These are phyloP conservation scores for Silene latifolia DNA, from an alignment of 148 eudicot genomes.

Conservation along the genomic window DNA sequence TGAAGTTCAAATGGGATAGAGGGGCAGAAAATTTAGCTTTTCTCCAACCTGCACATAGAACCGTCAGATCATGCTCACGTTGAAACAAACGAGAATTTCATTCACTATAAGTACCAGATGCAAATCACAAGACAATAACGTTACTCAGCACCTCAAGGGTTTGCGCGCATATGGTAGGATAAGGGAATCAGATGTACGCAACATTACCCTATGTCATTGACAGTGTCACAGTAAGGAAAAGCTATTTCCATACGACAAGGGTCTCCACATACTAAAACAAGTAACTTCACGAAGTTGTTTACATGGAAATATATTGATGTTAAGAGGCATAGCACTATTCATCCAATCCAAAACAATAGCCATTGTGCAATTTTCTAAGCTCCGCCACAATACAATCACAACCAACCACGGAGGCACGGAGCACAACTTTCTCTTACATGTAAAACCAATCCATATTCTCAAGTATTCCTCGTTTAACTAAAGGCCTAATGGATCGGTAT, in stretches of 20 bases:
- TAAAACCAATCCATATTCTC: neutral
- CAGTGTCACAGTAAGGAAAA: neutral
- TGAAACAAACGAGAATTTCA: neutral
- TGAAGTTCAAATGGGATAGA: neutral
- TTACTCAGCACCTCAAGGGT: neutral
- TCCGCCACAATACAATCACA: neutral
- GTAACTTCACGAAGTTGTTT: neutral
- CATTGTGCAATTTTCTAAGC: neutral
- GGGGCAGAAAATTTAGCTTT: neutral
- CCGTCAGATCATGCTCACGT: neutral
- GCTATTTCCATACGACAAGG: neutral
- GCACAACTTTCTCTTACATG: no score
- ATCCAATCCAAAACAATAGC: neutral
- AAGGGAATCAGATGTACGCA: neutral
- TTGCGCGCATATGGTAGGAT: neutral
- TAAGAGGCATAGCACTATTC: neutral
- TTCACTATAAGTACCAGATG: neutral
- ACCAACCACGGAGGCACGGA: no score
- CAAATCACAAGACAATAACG: neutral
- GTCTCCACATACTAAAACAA: neutral
- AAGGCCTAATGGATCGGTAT: neutral
- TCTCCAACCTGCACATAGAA: constrained; percentile 14
- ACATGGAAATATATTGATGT: constrained; percentile 7
- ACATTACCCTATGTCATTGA: neutral
- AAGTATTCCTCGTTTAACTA: neutral